Evolutionary conservation across 257 asterid genomes (phyloP).

Genomic region (Echium plantagineum): DNA sequence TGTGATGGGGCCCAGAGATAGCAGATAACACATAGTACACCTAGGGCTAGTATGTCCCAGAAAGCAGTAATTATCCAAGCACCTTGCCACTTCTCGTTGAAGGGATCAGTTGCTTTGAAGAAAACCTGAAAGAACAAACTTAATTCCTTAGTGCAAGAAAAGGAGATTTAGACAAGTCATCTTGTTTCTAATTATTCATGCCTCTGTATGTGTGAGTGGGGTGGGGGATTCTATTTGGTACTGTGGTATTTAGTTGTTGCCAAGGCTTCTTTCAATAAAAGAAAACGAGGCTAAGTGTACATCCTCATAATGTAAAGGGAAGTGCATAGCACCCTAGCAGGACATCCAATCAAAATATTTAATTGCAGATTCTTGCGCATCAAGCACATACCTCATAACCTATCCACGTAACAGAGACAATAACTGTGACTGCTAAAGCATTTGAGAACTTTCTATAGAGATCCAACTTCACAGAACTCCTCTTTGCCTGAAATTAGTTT

Average conservation of each 20-base stretch:
- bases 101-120: slow-evolving; percentile 95
- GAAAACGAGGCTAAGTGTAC: no score
- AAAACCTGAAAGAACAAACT: slow-evolving; percentile 50
- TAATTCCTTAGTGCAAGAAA: slow-evolving; percentile 4
- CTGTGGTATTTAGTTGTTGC: no score
- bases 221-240: no score
- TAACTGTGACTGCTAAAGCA: slow-evolving; percentile 68
- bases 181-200: background rate
- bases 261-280: no score
- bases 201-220: no score
- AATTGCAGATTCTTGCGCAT: background rate
- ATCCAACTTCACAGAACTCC: slow-evolving; percentile 79
- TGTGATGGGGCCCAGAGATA: slow-evolving; percentile 97
- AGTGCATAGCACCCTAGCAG: background rate
- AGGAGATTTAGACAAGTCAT: background rate
- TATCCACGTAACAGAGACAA: slow-evolving; percentile 85
- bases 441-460: slow-evolving; percentile 87
- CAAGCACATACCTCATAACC: slow-evolving; percentile 74
- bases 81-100: slow-evolving; percentile 91
- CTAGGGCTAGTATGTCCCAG: slow-evolving; percentile 88
- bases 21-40: slow-evolving; percentile 79
- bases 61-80: slow-evolving; percentile 95
- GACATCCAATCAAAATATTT: no score
- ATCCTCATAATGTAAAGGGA: background rate
- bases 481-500: slow-evolving; percentile 63